Conservation (phyloP, 2,329 filamentous ascomycete species). For the Didymella glomerata region DNA sequence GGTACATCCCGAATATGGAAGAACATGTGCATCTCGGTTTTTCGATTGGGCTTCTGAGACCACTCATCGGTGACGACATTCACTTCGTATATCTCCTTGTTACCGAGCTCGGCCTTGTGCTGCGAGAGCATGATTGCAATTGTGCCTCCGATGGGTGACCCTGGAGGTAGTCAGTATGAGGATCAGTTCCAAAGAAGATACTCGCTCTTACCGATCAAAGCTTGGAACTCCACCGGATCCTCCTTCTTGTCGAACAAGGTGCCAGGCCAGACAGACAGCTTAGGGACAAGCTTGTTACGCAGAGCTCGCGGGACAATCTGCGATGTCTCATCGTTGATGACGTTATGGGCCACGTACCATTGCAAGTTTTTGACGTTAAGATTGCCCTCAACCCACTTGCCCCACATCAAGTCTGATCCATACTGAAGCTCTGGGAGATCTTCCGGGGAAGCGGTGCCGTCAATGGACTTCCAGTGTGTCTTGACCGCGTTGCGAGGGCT, state of each 20-base stretch:
- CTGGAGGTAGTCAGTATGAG: constrained; percentile 9
- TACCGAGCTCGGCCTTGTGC: constrained; percentile 31
- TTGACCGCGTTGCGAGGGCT: constrained; percentile 21
- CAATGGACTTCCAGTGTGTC: constrained; percentile 12
- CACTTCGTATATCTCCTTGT: constrained; percentile 29
- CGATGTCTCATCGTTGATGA: constrained; percentile 29
- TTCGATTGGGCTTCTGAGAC: not conserved
- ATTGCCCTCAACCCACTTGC: constrained; percentile 30
- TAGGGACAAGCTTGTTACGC: constrained; percentile 7
- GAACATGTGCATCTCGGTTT: constrained; percentile 23
- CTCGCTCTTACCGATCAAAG: constrained; percentile 28
- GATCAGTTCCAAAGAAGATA: no score
- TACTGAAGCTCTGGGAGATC: constrained; percentile 33
- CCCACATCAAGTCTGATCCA: constrained; percentile 36
- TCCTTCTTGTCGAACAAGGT: constrained; percentile 21
- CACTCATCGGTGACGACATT: constrained; percentile 20
- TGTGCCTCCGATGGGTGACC: constrained; percentile 31
- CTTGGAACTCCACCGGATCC: constrained; percentile 26
- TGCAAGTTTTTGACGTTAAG: constrained; percentile 28
- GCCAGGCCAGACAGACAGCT: constrained; percentile 31
- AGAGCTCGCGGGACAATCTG: constrained; percentile 29
- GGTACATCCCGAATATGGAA: constrained; percentile 29
- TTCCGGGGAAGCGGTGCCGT: constrained; percentile 7
- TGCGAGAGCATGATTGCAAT: constrained; percentile 26
- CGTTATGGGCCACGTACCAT: constrained; percentile 25